Base-by-base conservation (phyloP, 345 rosid genomes). In the Clausena lansium region DNA sequence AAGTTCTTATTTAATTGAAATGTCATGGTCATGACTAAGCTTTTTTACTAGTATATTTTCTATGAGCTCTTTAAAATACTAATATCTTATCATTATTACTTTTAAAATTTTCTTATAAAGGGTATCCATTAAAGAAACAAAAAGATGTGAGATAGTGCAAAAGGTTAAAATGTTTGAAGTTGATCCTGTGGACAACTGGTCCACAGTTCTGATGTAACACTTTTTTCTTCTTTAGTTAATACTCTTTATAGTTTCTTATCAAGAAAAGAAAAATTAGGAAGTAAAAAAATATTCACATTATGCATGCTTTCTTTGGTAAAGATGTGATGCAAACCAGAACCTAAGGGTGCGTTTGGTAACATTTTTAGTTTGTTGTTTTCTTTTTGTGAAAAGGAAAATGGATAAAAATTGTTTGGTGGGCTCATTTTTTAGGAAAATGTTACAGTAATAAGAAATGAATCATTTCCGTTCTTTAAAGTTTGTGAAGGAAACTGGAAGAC, bases 1-100 rank as follows among this genome's bases (percentile, higher is more conserved):
- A 89, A 71, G 85, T 86, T 84, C 76, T 47, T 69, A 11, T 47
- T 28, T 65, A 57, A 47, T 20, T 77, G 39, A 76, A 57, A 25
- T 57, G 28, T 57, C 30, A 39, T 60, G 61, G 70, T 47, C 71
- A 75, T 62, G 52, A 58, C 65, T 75, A 75, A 55, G 65, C 75
- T 7, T 20, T 69, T 19, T 70, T 70, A 73, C 39, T 68, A n/a
- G 39, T 60, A 69, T 74, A 6, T 67, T 71, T 19, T 69, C 52
- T 67, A 15, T 59, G 52, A 14, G 14, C 55, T 1, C 14, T 17
- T 67, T 25, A 54, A 25, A 57, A 70, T 54, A 39, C 35, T 30
- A n/a, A 14, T 55, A 64, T 9, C 27, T 45, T 11, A 45, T 45
- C 50, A 45, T 45, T 45, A 45, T 45, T 45, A 45, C 13, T 3